Evolutionary conservation across 202 grass and related monocot genomes (phyloP), one percentile per base, ranked within the genome.

Genomic region (Setaria viridis): DNA sequence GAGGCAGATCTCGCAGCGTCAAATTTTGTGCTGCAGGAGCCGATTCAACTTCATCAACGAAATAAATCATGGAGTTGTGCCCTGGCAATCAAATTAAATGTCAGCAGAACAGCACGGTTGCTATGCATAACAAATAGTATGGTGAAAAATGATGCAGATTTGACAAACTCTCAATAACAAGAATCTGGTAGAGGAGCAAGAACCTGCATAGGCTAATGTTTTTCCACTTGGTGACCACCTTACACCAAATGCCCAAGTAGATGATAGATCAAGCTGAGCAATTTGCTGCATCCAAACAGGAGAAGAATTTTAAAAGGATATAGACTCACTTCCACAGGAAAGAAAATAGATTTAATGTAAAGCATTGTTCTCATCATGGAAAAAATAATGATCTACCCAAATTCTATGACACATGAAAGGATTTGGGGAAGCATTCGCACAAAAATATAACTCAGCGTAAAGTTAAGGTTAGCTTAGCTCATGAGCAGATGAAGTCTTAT

Each of bases 61-160:
- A 97, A 94, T 97, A 92, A 57, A 99, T 87, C 92, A 91, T 94
- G 86, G 97, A 99, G 74, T 96, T 97, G 80, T 99, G 97, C 80
- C 94, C 97, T 99, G 80, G 45, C 35, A 80, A 94, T 63, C 17
- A 72, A 72, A 82, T 21, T 59, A 72, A 50, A 75, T 75, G 50
- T 37, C 42, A 82, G 46, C 9, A 35, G 15, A 49, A 34, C 3
- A 46, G n/a, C 32, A 10, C 49, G 12, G 20, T 65, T 78, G 50
- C 60, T 70, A 85, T 43, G 70, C 47, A 50, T 57, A 46, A 3
- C 2, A 65, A 63, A 59, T 66, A 4, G 9, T 30, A 11, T 58
- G 15, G 35, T 84, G 16, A 54, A 42, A 75, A 63, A 70, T 66
- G 77, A 57, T 56, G 37, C 1, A 54, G 63, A 74, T 75, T 57